Percentiles rank a stretch among this genome's conserved stretches.
Conservation (phyloP, 2,329 filamentous ascomycete species). For the Pyrenophora teres region DNA sequence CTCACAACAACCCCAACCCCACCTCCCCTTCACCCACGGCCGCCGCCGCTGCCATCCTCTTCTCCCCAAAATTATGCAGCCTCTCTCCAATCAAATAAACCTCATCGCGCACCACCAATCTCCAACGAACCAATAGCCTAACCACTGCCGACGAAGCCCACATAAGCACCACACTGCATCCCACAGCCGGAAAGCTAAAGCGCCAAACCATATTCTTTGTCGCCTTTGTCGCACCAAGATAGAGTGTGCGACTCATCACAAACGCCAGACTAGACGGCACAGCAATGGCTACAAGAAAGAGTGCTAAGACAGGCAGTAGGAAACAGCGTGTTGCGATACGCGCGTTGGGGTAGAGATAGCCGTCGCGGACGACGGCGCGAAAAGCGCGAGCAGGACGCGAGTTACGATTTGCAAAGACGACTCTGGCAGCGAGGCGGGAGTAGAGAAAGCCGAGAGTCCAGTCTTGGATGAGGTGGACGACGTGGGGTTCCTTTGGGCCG, state of each 20-base stretch:
- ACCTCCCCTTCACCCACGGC: too few relatives aligned
- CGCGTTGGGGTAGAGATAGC: constrained; percentile 79
- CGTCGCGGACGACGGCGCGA: constrained; percentile 68
- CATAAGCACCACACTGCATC: constrained; percentile 52
- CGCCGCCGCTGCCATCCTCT: constrained; percentile 14
- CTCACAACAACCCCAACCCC: too few relatives aligned
- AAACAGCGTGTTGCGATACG: constrained; percentile 82
- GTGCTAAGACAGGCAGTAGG: constrained; percentile 71
- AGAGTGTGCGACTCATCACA: constrained; percentile 52
- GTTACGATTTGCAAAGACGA: constrained; percentile 69
- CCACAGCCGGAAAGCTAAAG: constrained; percentile 73
- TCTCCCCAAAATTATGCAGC: constrained; percentile 88
- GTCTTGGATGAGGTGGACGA: constrained; percentile 84
- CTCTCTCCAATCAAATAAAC: constrained; percentile 95
- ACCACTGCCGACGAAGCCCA: constrained; percentile 57
- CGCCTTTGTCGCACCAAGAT: constrained; percentile 51
- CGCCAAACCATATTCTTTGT: constrained; percentile 61
- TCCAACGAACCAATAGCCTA: constrained; percentile 73
- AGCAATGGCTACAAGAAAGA: constrained; percentile 66
- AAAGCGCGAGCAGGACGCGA: constrained; percentile 76
- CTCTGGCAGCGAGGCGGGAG: constrained; percentile 74
- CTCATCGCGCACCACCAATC: constrained; percentile 83
- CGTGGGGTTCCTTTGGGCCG: constrained; percentile 60
- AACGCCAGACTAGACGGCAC: constrained; percentile 67
- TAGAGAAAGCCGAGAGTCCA: constrained; percentile 95